These are phyloP conservation scores for Bipolaris gigantea DNA, from an alignment of 2,329 filamentous ascomycete species.

Conservation along the genomic window DNA sequence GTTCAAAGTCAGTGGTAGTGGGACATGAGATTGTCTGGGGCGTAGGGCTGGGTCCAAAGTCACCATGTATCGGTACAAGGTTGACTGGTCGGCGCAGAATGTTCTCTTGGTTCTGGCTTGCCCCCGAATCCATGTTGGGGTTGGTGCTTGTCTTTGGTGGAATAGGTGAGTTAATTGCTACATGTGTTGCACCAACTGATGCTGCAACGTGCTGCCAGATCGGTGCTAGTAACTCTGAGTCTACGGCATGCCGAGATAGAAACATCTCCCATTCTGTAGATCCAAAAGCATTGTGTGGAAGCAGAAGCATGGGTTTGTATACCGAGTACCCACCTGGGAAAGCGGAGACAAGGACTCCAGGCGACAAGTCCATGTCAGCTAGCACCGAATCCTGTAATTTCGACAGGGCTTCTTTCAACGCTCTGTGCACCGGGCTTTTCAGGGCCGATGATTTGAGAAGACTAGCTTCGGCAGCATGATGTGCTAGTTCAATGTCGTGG, in stretches of 20 bases:
- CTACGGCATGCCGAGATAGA: constrained; percentile 26
- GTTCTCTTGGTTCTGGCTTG: constrained; percentile 53
- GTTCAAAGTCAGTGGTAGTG: constrained; percentile 58
- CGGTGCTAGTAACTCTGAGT: constrained; percentile 30
- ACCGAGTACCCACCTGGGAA: constrained; percentile 54
- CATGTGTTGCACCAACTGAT: constrained; percentile 55
- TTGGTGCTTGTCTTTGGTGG: constrained; percentile 30
- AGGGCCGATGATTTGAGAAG: background rate
- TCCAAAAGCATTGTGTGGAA: constrained; percentile 54
- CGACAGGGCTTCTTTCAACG: constrained; percentile 21
- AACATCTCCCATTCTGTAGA: constrained; percentile 39
- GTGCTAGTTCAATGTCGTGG: constrained; percentile 17
- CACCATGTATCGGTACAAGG: constrained; percentile 70
- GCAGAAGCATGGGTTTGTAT: constrained; percentile 61
- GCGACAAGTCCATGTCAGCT: constrained; percentile 15
- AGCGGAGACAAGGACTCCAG: constrained; percentile 17
- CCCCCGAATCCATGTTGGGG: background rate
- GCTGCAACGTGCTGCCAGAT: constrained; percentile 35
- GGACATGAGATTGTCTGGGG: constrained; percentile 26
- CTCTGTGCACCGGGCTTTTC: constrained; percentile 30
- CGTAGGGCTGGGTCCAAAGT: constrained; percentile 64
- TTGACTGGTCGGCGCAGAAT: constrained; percentile 72
- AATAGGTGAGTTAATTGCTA: constrained; percentile 63
- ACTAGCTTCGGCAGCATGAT: background rate
- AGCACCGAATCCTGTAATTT: constrained; percentile 18